These are phyloP conservation scores for Paraphoma chrysanthemicola DNA, from an alignment of 2,329 filamentous ascomycete species.

Conservation along the genomic window DNA sequence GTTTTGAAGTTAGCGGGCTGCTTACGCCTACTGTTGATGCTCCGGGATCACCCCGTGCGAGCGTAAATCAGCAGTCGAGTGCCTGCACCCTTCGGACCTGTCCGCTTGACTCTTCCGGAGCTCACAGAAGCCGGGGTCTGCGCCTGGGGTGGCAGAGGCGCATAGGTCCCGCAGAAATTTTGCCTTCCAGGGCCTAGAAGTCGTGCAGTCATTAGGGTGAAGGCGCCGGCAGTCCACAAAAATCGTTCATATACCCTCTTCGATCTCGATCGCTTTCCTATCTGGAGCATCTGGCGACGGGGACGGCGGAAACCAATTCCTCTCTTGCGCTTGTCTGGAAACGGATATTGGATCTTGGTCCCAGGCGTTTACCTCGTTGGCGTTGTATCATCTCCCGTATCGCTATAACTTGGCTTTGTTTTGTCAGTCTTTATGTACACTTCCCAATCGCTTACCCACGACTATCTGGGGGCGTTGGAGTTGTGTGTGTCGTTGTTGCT, in stretches of 20 bases:
- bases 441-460: too few species aligned
- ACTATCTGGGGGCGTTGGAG: too few species aligned
- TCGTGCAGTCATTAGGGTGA: background rate
- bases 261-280: constrained; percentile 20
- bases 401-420: background rate
- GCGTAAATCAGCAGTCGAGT: background rate
- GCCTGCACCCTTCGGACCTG: background rate
- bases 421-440: too few species aligned
- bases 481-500: too few species aligned
- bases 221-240: constrained; percentile 7
- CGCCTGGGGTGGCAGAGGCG: background rate
- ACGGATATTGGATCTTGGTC: background rate
- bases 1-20: constrained; percentile 1
- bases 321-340: background rate
- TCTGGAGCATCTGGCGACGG: constrained; percentile 20
- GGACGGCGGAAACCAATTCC: background rate
- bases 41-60: background rate
- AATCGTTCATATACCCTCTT: constrained; percentile 37
- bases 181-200: background rate
- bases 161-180: background rate
- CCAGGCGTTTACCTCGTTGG: background rate
- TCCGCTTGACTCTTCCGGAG: background rate
- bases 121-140: background rate
- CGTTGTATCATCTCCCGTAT: background rate
- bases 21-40: background rate